Conservation (phyloP, 1,139 yeast species). For the Wickerhamomyces sp. region DNA sequence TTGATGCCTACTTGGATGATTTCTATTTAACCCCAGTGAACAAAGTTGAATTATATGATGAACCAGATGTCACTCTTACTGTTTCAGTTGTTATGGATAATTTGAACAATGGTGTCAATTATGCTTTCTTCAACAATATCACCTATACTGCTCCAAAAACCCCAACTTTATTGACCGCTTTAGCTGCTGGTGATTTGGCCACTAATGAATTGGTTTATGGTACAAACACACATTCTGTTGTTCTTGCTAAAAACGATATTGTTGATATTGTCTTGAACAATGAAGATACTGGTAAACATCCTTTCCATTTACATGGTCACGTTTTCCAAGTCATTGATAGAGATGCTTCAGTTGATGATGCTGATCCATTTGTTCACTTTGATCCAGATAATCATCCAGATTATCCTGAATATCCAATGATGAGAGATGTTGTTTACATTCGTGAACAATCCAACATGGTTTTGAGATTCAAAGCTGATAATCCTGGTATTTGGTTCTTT, state of each 20-base stretch:
- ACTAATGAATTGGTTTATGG: slow-evolving; percentile 65
- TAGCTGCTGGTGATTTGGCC: slow-evolving; percentile 60
- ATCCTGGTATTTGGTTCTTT: slow-evolving; percentile 92
- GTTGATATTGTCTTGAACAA: slow-evolving; percentile 68
- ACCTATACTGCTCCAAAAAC: slow-evolving; percentile 77
- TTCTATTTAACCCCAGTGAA: slow-evolving; percentile 55
- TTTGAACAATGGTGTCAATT: slow-evolving; percentile 76
- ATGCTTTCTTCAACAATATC: slow-evolving; percentile 84
- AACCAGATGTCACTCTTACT: slow-evolving; percentile 61
- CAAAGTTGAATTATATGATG: slow-evolving; percentile 47
- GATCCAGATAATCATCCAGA: slow-evolving; percentile 44
- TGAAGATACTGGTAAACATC: slow-evolving; percentile 73
- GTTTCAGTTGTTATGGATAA: slow-evolving; percentile 75
- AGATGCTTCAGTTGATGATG: slow-evolving; percentile 46
- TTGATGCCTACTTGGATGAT: slow-evolving; percentile 55
- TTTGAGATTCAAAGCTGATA: slow-evolving; percentile 69
- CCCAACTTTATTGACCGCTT: slow-evolving; percentile 73
- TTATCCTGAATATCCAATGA: slow-evolving; percentile 63
- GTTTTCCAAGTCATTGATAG: slow-evolving; percentile 64
- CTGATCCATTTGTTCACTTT: slow-evolving; percentile 44
- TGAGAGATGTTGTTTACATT: slow-evolving; percentile 64
- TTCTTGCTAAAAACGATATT: slow-evolving; percentile 63
- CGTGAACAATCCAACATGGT: slow-evolving; percentile 66
- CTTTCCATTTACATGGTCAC: slow-evolving; percentile 88
- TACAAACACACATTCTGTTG: slow-evolving; percentile 66